Percentiles rank a stretch among this genome's conserved stretches.
These are phyloP conservation scores for Orychophragmus violaceus DNA, from an alignment of 345 rosid genomes.

Conservation along the genomic window DNA sequence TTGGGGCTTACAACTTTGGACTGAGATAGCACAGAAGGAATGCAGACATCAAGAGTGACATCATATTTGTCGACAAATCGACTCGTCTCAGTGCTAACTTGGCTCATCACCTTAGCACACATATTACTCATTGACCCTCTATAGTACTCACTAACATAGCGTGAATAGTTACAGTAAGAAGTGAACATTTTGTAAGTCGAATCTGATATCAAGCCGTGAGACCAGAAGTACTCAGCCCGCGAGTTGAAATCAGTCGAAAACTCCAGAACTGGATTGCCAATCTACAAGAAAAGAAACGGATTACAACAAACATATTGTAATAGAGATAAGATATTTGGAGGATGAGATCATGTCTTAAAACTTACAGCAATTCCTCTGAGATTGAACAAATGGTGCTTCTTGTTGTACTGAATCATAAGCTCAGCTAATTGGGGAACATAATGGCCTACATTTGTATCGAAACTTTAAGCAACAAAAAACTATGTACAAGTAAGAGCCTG, in stretches of 20 bases:
- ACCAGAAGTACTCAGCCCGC: conserved; percentile 95
- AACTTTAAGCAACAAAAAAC: not conserved
- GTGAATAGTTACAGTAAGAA: conserved; percentile 77
- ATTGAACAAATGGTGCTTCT: conserved; percentile 64
- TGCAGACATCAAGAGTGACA: conserved; percentile 87
- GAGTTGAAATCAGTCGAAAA: conserved; percentile 88
- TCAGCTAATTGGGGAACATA: conserved; percentile 90
- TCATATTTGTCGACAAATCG: conserved; percentile 89
- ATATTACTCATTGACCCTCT: conserved; percentile 63
- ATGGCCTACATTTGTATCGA: conserved; percentile 41
- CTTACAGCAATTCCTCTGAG: conserved; percentile 94
- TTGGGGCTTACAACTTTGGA: conserved; percentile 63
- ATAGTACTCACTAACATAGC: conserved; percentile 82
- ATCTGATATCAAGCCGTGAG: conserved; percentile 92
- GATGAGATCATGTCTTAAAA: not conserved
- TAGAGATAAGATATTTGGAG: conserved; percentile 12
- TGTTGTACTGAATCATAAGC: conserved; percentile 75
- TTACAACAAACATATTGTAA: not conserved
- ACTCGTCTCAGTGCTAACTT: conserved; percentile 77
- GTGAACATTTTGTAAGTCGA: conserved; percentile 81
- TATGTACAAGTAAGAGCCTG: not conserved
- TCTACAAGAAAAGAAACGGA: conserved; percentile 41
- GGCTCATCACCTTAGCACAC: conserved; percentile 78
- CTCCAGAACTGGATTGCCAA: conserved; percentile 91
- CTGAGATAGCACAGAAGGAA: conserved; percentile 74